A percentile compares a stretch with the other conserved stretches of the same genome.
These are phyloP conservation scores for Voacanga thouarsii DNA, from an alignment of 257 asterid species.

Conservation along the genomic window DNA sequence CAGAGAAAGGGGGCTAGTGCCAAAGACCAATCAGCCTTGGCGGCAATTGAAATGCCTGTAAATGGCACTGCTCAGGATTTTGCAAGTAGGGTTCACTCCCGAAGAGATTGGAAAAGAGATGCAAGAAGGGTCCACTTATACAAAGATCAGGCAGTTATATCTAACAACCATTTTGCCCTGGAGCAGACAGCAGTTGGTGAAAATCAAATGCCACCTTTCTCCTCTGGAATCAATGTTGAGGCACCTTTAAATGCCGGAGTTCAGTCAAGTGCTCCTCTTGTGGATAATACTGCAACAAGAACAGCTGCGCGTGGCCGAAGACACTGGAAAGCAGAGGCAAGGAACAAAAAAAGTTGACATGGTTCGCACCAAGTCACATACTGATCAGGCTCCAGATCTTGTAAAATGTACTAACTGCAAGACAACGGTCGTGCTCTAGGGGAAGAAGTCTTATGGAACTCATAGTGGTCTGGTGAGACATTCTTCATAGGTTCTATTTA, in stretches of 20 bases:
- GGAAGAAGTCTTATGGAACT: slow-evolving; percentile 8
- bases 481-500: not conserved
- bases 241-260: slow-evolving; percentile 4
- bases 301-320: slow-evolving; percentile 46
- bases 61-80: slow-evolving; percentile 33
- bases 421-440: not conserved
- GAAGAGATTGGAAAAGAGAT: slow-evolving; percentile 84
- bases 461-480: not conserved
- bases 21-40: slow-evolving; percentile 32
- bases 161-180: slow-evolving; percentile 11
- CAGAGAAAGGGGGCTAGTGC: slow-evolving; percentile 28
- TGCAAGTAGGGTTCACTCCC: slow-evolving; percentile 56
- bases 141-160: slow-evolving; percentile 34
- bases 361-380: not conserved
- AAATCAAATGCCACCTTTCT: slow-evolving; percentile 22
- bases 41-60: slow-evolving; percentile 35
- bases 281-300: slow-evolving; percentile 28
- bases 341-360: slow-evolving; percentile 56
- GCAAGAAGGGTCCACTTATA: slow-evolving; percentile 62
- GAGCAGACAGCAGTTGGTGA: slow-evolving; percentile 23
- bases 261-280: slow-evolving; percentile 18
- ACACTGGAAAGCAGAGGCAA: slow-evolving; percentile 92
- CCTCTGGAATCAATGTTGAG: slow-evolving; percentile 21
- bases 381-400: not conserved
- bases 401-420: slow-evolving; percentile 9